Evolutionary conservation across 2,329 filamentous ascomycete species (phyloP), one percentile per base, ranked within the genome.

Genomic region (Bipolaris sorokiniana): DNA sequence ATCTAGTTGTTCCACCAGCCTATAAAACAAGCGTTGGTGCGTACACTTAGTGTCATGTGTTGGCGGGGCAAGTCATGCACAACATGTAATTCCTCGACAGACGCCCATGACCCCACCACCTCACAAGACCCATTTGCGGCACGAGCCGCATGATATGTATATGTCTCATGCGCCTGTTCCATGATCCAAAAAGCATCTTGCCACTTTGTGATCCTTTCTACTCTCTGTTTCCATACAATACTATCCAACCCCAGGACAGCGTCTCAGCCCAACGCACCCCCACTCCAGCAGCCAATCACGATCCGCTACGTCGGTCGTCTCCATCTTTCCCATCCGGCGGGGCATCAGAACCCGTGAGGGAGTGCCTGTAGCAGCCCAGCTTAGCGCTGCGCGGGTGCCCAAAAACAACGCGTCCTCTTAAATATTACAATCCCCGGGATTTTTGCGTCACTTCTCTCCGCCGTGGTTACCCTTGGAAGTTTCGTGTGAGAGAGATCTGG

Each of bases 231-330:
- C 20, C 37, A 63, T 71, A 68, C 69, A 68, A 69, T 69, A 64
- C 68, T 59, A 51, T 63, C 46, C 33, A 53, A 53, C 53, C 48
- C 61, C 62, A 55, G 67, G 65, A 67, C 70, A 69, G 53, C 72
- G 61, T 73, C 67, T 75, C 59, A 68, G 56, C 46, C 55, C 54
- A 54, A 50, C 51, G 16, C 48, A 58, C 69, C 67, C 67, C 71
- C 69, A 71, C 68, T 47, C 34, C 11, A 34, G 7, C 38, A 49
- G 42, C 73, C 73, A 75, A 76, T 76, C 64, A 73, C 59, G 50
- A 48, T 23, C 37, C 68, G 72, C 72, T 73, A 74, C 72, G 72
- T 75, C 72, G 67, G 69, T 59, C 64, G 65, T 64, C 69, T 57
- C 59, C 66, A 71, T 66, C 68, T 53, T 58, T 59, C 56, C 38